phyloP scores from a whole-genome alignment of 352 stramenopile species.

The Phytophthora ohioensis region DNA sequence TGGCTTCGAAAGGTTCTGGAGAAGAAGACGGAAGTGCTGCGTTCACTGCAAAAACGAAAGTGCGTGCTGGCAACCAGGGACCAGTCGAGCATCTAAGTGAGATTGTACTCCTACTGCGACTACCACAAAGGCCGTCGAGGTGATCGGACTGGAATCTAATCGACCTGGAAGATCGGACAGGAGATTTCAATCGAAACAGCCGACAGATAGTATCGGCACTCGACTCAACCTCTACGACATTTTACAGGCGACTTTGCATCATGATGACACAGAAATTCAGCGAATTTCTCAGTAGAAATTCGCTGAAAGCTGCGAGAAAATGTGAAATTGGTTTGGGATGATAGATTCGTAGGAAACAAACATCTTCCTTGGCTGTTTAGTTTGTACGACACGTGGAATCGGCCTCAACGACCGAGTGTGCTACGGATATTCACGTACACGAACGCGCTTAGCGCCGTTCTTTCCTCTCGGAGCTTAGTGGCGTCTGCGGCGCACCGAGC shows the following conservation, averaged over 20 bases:
- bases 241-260: constrained; percentile 10
- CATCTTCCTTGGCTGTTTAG: constrained; percentile 21
- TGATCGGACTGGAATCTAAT: constrained; percentile 16
- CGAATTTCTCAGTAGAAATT: neutral
- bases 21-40: constrained; percentile 3
- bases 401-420: constrained; percentile 2
- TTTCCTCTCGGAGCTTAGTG: constrained; percentile 18
- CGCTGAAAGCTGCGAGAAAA: neutral
- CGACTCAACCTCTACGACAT: constrained; percentile 15
- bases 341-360: constrained; percentile 6
- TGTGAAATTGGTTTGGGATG: too few species aligned
- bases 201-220: constrained; percentile 23
- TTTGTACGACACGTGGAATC: constrained; percentile 20
- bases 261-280: constrained; percentile 1
- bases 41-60: constrained; percentile 24
- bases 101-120: constrained; percentile 17
- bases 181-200: constrained; percentile 29
- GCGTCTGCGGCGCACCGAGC: constrained; percentile 27
- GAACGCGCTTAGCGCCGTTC: neutral
- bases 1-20: neutral
- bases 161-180: constrained; percentile 18
- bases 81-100: neutral
- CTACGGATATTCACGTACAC: constrained; percentile 19
- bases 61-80: neutral
- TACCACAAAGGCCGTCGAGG: constrained; percentile 10